phyloP scores from a whole-genome alignment of 306 rosid genomes.

The Prunus mongolica region DNA sequence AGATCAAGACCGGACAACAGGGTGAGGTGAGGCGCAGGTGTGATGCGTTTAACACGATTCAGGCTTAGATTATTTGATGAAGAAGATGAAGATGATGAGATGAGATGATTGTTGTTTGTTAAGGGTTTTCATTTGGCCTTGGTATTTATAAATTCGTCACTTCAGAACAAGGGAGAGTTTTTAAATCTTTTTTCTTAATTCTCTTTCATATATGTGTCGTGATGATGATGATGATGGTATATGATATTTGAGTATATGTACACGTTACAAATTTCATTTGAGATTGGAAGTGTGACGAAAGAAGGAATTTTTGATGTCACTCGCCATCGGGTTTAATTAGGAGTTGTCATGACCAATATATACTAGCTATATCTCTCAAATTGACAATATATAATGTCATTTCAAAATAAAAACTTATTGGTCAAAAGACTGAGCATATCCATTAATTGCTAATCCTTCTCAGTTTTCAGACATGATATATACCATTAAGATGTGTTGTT shows the following conservation, averaged over 20 bases:
- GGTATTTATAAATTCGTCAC: background rate
- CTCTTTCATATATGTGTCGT: background rate
- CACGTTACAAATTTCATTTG: too few relatives aligned
- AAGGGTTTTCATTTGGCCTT: background rate
- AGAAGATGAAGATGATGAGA: background rate
- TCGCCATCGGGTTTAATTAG: too few relatives aligned
- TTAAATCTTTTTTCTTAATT: background rate
- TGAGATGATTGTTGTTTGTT: background rate
- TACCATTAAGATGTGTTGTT: too few relatives aligned
- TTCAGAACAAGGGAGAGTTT: background rate
- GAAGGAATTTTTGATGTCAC: too few relatives aligned
- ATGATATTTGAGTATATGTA: background rate
- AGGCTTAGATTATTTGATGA: background rate
- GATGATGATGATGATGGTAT: background rate
- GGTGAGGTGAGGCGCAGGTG: constrained; percentile 55
- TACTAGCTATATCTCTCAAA: too few relatives aligned
- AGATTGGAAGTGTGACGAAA: too few relatives aligned
- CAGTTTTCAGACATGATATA: too few relatives aligned
- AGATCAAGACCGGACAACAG: constrained; percentile 33
- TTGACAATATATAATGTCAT: too few relatives aligned
- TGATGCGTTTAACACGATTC: constrained; percentile 34
- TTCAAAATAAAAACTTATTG: too few relatives aligned
- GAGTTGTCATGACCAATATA: too few relatives aligned
- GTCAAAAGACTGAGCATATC: too few relatives aligned
- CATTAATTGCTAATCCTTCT: too few relatives aligned